Conservation (phyloP, 208 protist species). For the Novymonas esmeraldas region DNA sequence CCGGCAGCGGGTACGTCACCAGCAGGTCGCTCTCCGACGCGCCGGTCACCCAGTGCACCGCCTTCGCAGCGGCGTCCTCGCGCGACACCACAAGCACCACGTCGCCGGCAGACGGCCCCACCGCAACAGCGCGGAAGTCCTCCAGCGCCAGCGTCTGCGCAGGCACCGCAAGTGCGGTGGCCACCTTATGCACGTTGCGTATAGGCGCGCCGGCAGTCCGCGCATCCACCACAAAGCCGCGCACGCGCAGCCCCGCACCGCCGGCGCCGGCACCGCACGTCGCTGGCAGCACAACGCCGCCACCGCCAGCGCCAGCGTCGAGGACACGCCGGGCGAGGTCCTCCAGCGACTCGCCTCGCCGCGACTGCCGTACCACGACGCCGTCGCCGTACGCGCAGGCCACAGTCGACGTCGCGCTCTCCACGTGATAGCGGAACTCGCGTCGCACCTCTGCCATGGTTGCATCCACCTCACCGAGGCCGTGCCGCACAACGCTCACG, state of each 20-base stretch:
- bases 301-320: not conserved
- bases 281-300: constrained; percentile 19
- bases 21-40: constrained; percentile 53
- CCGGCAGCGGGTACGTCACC: constrained; percentile 44
- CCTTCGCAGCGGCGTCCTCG: constrained; percentile 32
- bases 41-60: constrained; percentile 49
- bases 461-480: constrained; percentile 16
- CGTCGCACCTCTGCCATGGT: constrained; percentile 21
- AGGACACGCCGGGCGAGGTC: constrained; percentile 4
- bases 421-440: constrained; percentile 19
- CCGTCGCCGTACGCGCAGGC: constrained; percentile 27
- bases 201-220: constrained; percentile 21
- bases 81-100: constrained; percentile 38
- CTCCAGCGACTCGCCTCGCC: constrained; percentile 3
- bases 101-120: constrained; percentile 20
- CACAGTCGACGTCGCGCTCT: constrained; percentile 32
- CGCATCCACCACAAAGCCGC: constrained; percentile 38
- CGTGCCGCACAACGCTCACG: constrained; percentile 9
- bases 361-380: not conserved
- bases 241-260: constrained; percentile 29
- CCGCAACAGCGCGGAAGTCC: constrained; percentile 49
- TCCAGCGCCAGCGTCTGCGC: constrained; percentile 64
- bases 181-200: not conserved
- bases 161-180: constrained; percentile 36
- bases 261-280: constrained; percentile 12